Percentiles rank a stretch among this genome's conserved stretches.
phyloP scores from a whole-genome alignment of 108 stramenopile genomes.

The Fragilaria crotonensis region DNA sequence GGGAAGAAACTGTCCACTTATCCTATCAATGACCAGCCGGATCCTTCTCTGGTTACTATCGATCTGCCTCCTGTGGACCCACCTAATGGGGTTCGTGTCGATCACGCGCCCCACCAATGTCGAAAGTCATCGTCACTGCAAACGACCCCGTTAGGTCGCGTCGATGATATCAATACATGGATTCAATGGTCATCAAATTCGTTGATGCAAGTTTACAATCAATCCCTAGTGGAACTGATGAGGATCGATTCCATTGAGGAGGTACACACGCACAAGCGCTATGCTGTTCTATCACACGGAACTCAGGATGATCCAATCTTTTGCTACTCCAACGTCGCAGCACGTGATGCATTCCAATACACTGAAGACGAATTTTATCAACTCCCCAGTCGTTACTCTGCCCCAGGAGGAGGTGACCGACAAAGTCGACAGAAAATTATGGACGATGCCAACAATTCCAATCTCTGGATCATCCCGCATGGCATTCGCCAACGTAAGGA shows the following conservation, averaged over 20 bases:
- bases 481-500: not conserved
- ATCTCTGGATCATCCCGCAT: not conserved
- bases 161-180: not conserved
- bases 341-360: conserved; percentile 9
- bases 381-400: conserved; percentile 17
- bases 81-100: too few relatives aligned
- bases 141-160: conserved; percentile 1
- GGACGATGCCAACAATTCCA: not conserved
- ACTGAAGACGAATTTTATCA: conserved; percentile 11
- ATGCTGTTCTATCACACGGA: conserved; percentile 22
- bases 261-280: conserved; percentile 8
- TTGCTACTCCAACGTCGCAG: conserved; percentile 14
- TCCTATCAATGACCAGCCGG: too few relatives aligned
- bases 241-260: not conserved
- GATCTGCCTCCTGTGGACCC: too few relatives aligned
- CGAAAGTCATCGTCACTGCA: too few relatives aligned
- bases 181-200: conserved; percentile 6
- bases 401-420: not conserved
- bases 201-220: not conserved
- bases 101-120: too few relatives aligned
- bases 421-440: conserved; percentile 2
- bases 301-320: conserved; percentile 22
- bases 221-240: not conserved
- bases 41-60: too few relatives aligned
- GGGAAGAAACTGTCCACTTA: too few relatives aligned